phyloP scores from a whole-genome alignment of 2,329 filamentous ascomycete genomes.

The Penicillium sp. region DNA sequence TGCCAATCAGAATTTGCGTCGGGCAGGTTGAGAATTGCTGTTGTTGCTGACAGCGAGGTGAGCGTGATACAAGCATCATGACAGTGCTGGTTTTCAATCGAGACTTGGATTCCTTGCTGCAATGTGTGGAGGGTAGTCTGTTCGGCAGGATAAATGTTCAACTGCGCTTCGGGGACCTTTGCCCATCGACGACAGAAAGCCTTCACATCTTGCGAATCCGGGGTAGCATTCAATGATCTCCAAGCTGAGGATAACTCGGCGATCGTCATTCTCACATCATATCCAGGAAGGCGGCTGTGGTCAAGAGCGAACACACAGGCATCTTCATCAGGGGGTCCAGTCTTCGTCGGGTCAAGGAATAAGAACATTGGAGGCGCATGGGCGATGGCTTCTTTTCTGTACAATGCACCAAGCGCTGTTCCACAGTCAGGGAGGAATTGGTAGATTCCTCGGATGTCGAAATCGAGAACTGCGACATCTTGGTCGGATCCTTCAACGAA shows the following conservation, averaged over 20 bases:
- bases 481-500: slow-evolving; percentile 30
- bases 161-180: slow-evolving; percentile 14
- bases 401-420: slow-evolving; percentile 48
- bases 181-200: slow-evolving; percentile 28
- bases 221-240: slow-evolving; percentile 29
- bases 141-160: slow-evolving; percentile 16
- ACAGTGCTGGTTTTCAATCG: slow-evolving; percentile 19
- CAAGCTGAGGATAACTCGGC: slow-evolving; percentile 43
- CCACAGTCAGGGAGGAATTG: slow-evolving; percentile 48
- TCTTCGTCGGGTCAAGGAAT: slow-evolving; percentile 50
- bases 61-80: slow-evolving; percentile 28
- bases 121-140: slow-evolving; percentile 19
- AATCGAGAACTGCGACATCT: slow-evolving; percentile 23
- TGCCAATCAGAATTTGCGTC: slow-evolving; percentile 20
- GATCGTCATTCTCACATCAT: slow-evolving; percentile 40
- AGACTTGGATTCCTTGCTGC: slow-evolving; percentile 9
- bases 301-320: slow-evolving; percentile 50
- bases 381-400: slow-evolving; percentile 34
- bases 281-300: slow-evolving; percentile 39
- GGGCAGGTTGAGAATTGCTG: slow-evolving; percentile 12
- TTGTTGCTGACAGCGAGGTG: slow-evolving; percentile 22
- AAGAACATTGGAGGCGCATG: slow-evolving; percentile 40
- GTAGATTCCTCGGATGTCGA: slow-evolving; percentile 46
- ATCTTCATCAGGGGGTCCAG: slow-evolving; percentile 42
- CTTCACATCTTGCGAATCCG: slow-evolving; percentile 15